phyloP scores from a whole-genome alignment of 345 rosid genomes.

The Bruguiera sexangula region DNA sequence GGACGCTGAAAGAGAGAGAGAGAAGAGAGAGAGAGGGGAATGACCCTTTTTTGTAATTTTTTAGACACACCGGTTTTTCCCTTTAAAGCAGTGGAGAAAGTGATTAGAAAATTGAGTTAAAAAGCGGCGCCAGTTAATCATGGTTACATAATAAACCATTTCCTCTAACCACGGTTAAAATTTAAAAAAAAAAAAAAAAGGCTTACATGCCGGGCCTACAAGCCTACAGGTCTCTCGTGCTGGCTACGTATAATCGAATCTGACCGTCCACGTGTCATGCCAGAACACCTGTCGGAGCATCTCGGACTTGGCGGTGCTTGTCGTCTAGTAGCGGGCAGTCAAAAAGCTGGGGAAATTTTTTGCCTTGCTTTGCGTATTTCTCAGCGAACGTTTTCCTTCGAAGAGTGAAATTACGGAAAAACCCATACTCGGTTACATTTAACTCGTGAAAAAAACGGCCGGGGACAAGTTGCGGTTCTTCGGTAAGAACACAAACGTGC shows the following conservation, averaged over 20 bases:
- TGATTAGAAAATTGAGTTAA: slow-evolving; percentile 4
- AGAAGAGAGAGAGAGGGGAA: background rate
- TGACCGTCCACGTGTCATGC: slow-evolving; percentile 45
- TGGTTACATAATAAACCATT: background rate
- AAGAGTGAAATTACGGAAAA: background rate
- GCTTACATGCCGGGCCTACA: slow-evolving; percentile 4
- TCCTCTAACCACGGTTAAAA: slow-evolving; percentile 11
- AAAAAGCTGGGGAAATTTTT: slow-evolving; percentile 9
- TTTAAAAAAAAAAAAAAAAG: background rate
- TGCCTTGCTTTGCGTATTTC: background rate
- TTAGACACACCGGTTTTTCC: background rate
- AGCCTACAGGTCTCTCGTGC: background rate
- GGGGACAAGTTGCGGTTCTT: no score
- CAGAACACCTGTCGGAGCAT: slow-evolving; percentile 42
- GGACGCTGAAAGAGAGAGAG: background rate
- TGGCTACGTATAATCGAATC: slow-evolving; percentile 14
- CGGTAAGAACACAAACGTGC: no score
- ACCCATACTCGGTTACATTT: background rate
- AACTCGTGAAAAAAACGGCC: no score
- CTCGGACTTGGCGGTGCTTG: slow-evolving; percentile 57
- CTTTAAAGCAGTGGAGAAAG: slow-evolving; percentile 6
- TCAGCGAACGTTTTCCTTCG: background rate
- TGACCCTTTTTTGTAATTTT: no score
- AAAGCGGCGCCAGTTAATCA: slow-evolving; percentile 25
- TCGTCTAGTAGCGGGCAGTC: slow-evolving; percentile 29